Percentiles rank a stretch among this genome's conserved stretches.
phyloP scores from a whole-genome alignment of 768 basidiomycete species.

The Clathrus columnatus region DNA sequence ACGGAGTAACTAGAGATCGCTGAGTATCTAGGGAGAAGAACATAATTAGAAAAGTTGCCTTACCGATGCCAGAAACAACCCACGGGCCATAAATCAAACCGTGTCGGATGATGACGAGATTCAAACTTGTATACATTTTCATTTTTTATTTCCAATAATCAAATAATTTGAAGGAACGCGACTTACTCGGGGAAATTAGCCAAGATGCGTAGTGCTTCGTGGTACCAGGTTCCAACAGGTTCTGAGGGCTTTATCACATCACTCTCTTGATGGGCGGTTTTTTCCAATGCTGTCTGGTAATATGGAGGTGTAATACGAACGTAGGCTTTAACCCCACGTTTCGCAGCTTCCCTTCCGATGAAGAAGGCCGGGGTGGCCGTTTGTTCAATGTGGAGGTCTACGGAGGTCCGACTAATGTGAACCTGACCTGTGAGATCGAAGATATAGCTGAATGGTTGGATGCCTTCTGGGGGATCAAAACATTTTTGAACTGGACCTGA shows the following conservation, averaged over 20 bases:
- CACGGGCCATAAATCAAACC: slow-evolving; percentile 80
- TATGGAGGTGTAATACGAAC: slow-evolving; percentile 70
- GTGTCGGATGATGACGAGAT: slow-evolving; percentile 68
- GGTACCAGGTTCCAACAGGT: slow-evolving; percentile 78
- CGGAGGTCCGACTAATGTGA: slow-evolving; percentile 15
- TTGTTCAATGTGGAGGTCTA: slow-evolving; percentile 67
- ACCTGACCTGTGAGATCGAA: slow-evolving; percentile 84
- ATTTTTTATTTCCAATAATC: slow-evolving; percentile 6
- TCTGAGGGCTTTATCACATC: slow-evolving; percentile 65
- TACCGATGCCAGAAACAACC: slow-evolving; percentile 59
- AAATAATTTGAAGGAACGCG: background rate
- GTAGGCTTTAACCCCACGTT: slow-evolving; percentile 69
- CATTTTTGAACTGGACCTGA: slow-evolving; percentile 59
- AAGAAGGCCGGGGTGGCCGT: slow-evolving; percentile 62
- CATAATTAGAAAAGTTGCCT: slow-evolving; percentile 18
- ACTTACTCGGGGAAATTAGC: slow-evolving; percentile 65
- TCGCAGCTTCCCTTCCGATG: slow-evolving; percentile 72
- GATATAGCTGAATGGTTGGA: slow-evolving; percentile 65
- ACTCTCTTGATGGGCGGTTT: slow-evolving; percentile 58
- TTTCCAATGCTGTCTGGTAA: slow-evolving; percentile 59
- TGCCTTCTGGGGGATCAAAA: slow-evolving; percentile 66
- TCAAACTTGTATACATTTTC: slow-evolving; percentile 44
- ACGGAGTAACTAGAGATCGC: slow-evolving; percentile 47
- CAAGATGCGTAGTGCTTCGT: slow-evolving; percentile 69
- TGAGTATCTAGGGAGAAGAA: background rate